Evolutionary conservation across 441 rosid genomes (phyloP), one percentile per base, ranked within the genome.

Genomic region (Syzygium syzygioides): DNA sequence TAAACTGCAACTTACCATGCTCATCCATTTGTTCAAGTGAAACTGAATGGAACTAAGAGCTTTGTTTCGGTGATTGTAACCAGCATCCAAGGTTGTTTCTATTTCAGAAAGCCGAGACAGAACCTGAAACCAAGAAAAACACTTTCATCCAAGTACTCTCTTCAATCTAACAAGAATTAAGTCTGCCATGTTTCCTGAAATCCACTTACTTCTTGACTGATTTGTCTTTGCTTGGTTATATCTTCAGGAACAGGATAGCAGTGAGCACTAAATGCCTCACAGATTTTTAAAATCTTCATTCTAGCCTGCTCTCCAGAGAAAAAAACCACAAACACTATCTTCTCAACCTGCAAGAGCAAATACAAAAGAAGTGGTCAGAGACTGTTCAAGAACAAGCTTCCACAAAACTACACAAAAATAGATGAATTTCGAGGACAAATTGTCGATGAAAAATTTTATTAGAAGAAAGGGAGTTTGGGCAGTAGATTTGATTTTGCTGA

Each of bases 241-340:
- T 97, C 99, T 91, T 97, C 99, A 28, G 99, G 98, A 87, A 97
- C 96, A 91, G 98, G 97, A 94, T 95, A 98, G 93, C 98, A 97
- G 94, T 95, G 95, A 89, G 99, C 99, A 86, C 98, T 96, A 95
- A 98, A 98, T 59, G 99, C 98, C 92, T 97, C 98, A 88, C 99
- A 98, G 90, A 98, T 95, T 94, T 93, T 97, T 87, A 98, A 89
- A 91, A 96, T 94, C 92, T 98, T 98, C 60, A 92, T 92, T 91
- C 96, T 96, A 87, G 99, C 98, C 92, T 97, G 99, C 93, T 98
- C 99, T 90, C 99, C 99, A 9, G 99, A 98, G 94, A 97, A 97
- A 93, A 95, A 95, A 26, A 96, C 98, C 87, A 96, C 96, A 93
- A 98, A 97, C 79, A 98, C 95, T 87, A 93, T 93, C 90, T 98